phyloP scores from a whole-genome alignment of 306 rosid genomes.

The Canavalia ensiformis region DNA sequence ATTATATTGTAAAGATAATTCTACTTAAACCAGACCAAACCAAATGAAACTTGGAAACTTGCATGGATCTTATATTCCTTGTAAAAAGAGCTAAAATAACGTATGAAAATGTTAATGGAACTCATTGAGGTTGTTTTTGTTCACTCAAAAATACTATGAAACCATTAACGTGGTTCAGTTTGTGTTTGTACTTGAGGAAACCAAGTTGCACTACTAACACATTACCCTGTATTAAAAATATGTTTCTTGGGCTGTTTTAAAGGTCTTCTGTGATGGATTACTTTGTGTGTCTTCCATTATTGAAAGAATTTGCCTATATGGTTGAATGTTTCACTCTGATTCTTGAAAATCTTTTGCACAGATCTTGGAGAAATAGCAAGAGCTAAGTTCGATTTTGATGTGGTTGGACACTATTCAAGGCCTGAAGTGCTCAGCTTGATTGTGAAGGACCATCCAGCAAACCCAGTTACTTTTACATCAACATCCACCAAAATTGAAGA shows the following conservation, averaged over 20 bases:
- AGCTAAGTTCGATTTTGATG: conserved; percentile 87
- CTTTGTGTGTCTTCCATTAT: neutral
- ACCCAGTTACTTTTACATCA: conserved; percentile 78
- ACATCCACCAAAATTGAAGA: conserved; percentile 60
- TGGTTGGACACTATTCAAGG: conserved; percentile 92
- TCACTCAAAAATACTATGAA: neutral
- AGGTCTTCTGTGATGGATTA: conserved; percentile 18
- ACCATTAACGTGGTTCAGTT: neutral
- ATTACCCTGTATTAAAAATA: conserved; percentile 17
- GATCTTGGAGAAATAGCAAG: conserved; percentile 91
- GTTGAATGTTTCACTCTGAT: conserved; percentile 13
- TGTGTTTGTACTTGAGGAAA: neutral
- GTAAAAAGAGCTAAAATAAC: too few relatives aligned
- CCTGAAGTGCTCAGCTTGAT: conserved; percentile 89
- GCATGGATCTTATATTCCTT: too few relatives aligned
- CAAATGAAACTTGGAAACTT: too few relatives aligned
- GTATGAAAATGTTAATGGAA: neutral
- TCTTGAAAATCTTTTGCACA: conserved; percentile 44
- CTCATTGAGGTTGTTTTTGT: neutral
- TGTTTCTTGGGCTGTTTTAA: neutral
- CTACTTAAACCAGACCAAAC: too few relatives aligned
- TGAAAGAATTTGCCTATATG: neutral
- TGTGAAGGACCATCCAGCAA: conserved; percentile 80
- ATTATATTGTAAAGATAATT: too few relatives aligned
- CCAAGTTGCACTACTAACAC: neutral